These are phyloP conservation scores for Capsicum baccatum DNA, from an alignment of 257 asterid genomes.

Conservation along the genomic window DNA sequence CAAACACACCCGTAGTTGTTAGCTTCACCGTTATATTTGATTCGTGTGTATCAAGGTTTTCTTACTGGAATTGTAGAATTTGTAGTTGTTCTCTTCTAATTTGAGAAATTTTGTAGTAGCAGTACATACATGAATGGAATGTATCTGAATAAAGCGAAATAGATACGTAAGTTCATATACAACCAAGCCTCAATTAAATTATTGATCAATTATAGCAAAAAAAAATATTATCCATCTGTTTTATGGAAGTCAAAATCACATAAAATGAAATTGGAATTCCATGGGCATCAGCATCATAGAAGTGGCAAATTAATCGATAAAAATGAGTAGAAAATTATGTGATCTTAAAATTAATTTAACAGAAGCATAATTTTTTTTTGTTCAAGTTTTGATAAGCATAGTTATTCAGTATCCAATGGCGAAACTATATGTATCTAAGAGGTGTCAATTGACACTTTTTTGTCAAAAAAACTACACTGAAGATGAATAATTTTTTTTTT, in stretches of 20 bases:
- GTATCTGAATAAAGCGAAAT: background rate
- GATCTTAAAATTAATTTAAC: background rate
- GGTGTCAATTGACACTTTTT: too few relatives aligned
- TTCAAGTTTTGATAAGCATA: background rate
- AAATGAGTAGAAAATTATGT: background rate
- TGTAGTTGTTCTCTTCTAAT: background rate
- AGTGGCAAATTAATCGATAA: background rate
- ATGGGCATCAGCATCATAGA: background rate
- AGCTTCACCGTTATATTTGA: background rate
- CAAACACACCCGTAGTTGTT: background rate
- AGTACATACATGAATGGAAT: background rate
- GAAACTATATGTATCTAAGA: background rate
- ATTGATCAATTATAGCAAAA: constrained; percentile 24
- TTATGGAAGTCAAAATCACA: constrained; percentile 11
- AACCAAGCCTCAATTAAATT: background rate
- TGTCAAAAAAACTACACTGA: too few relatives aligned
- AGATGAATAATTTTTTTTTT: too few relatives aligned
- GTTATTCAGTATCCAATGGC: background rate
- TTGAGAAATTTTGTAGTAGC: background rate
- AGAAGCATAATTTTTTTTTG: background rate
- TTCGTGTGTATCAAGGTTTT: background rate
- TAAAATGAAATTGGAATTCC: background rate
- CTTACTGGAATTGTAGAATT: background rate
- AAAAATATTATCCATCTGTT: constrained; percentile 24
- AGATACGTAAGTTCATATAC: background rate